These are phyloP conservation scores for Hemileccinum impolitum DNA, from an alignment of 768 basidiomycete genomes.

Conservation along the genomic window DNA sequence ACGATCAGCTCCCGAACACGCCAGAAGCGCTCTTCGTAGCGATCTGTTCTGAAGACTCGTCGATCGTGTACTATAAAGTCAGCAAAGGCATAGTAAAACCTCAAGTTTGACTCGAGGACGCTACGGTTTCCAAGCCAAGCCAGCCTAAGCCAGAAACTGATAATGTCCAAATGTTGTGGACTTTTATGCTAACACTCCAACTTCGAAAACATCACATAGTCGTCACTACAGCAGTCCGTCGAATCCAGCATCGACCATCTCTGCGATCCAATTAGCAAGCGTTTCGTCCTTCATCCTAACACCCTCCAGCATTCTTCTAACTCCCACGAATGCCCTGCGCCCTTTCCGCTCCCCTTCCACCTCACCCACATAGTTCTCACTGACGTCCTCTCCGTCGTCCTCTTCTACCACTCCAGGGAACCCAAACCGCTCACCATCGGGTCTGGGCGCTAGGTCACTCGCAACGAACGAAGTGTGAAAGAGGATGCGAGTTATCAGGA, in stretches of 20 bases:
- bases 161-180: neutral
- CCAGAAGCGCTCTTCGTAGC: constrained; percentile 60
- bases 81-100: constrained; percentile 77
- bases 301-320: constrained; percentile 56
- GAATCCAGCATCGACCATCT: constrained; percentile 54
- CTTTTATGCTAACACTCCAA: constrained; percentile 1
- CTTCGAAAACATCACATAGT: no score
- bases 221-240: constrained; percentile 30
- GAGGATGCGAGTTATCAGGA: constrained; percentile 79
- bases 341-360: constrained; percentile 70
- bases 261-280: constrained; percentile 55
- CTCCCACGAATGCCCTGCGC: constrained; percentile 63
- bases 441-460: constrained; percentile 58
- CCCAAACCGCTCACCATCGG: constrained; percentile 83
- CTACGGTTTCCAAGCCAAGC: no score
- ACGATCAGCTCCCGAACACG: constrained; percentile 9
- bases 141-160: neutral
- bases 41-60: constrained; percentile 73
- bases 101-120: constrained; percentile 36
- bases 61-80: constrained; percentile 82
- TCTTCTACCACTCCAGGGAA: constrained; percentile 83
- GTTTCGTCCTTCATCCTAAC: constrained; percentile 65
- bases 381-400: constrained; percentile 59
- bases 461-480: constrained; percentile 79
- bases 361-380: constrained; percentile 39